These are phyloP conservation scores for Zancudomyces culisetae DNA, from an alignment of 371 early-diverging fungal species.

Conservation along the genomic window DNA sequence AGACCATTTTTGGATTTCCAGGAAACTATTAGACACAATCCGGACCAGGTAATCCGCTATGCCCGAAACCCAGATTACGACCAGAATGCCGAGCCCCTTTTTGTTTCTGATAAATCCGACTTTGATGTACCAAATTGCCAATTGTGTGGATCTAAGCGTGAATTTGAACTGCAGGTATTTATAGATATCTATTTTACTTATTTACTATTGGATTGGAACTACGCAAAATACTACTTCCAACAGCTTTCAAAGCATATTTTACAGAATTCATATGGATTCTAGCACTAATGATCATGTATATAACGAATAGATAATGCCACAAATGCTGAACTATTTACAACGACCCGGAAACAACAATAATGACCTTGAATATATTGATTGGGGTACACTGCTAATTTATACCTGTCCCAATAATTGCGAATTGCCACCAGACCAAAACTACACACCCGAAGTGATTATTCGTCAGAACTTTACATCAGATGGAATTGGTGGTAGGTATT, in stretches of 20 bases:
- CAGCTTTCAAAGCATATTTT: too few species aligned
- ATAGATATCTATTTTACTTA: too few species aligned
- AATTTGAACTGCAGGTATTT: slow-evolving; percentile 79
- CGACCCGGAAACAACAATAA: slow-evolving; percentile 28
- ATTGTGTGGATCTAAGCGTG: slow-evolving; percentile 47
- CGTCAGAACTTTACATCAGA: slow-evolving; percentile 22
- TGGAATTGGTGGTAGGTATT: slow-evolving; percentile 21
- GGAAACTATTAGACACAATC: slow-evolving; percentile 48
- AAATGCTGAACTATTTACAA: slow-evolving; percentile 62
- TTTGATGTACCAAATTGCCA: slow-evolving; percentile 48
- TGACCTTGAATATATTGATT: slow-evolving; percentile 62
- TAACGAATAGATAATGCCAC: slow-evolving; percentile 40
- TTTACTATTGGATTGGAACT: too few species aligned
- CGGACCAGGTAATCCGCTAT: slow-evolving; percentile 77
- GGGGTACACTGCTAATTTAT: slow-evolving; percentile 76
- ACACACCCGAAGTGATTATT: slow-evolving; percentile 10
- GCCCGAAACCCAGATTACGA: slow-evolving; percentile 40
- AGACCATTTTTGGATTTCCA: slow-evolving; percentile 77
- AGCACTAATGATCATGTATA: neutral
- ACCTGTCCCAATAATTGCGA: slow-evolving; percentile 71
- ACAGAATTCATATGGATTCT: too few species aligned
- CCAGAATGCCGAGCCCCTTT: slow-evolving; percentile 47
- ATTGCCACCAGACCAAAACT: neutral
- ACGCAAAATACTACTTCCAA: too few species aligned
- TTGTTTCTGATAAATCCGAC: slow-evolving; percentile 44